Base-by-base conservation (phyloP, 129 eudicot genomes). In the Flaveria brownii region DNA sequence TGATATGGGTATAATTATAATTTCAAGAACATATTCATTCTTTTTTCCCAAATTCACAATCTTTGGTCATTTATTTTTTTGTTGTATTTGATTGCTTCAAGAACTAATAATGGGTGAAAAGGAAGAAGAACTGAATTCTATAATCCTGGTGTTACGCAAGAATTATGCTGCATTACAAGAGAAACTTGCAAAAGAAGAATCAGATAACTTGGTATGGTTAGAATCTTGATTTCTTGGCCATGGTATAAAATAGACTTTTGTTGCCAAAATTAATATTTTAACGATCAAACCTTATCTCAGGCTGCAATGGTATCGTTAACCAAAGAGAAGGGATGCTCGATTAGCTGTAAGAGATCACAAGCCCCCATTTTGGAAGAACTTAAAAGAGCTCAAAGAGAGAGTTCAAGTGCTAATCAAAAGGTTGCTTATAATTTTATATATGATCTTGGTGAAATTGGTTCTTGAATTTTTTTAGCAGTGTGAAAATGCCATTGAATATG, bases 61-160 rank as follows among this genome's bases (percentile, higher is more conserved):
- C 10, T 50, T 49, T 49, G 3, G 56, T 52, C 22, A 20, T 33
- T 47, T 30, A 11, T n/a, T 14, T 0, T 43, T 22, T 26, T 36
- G 23, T 71, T 13, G 3, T 75, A 39, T 55, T 46, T 28, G 39
- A 60, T 12, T 71, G 71, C n/a, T 68, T 79, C 63, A 82, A 95
- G 99, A 91, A 81, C 64, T 62, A 73, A 54, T 83, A 61, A 91
- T 87, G 95, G 77, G 77, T 78, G 82, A 75, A 13, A 91, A 89
- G 87, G 97, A 91, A 76, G 99, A 95, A 69, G 97, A 95, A 45
- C 64, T 95, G 70, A 91, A 91, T 70, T 85, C 96, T 9, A 84
- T 89, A 39, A 95, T 91, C 49, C 77, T 84, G 85, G 97, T 87
- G 77, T 70, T 91, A 77, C 86, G 97, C 74, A 85, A 78, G 84